Percentiles rank a stretch among this genome's conserved stretches.
Evolutionary conservation across 2,329 filamentous ascomycete species (phyloP).

Genomic region (Penicillium sp.): DNA sequence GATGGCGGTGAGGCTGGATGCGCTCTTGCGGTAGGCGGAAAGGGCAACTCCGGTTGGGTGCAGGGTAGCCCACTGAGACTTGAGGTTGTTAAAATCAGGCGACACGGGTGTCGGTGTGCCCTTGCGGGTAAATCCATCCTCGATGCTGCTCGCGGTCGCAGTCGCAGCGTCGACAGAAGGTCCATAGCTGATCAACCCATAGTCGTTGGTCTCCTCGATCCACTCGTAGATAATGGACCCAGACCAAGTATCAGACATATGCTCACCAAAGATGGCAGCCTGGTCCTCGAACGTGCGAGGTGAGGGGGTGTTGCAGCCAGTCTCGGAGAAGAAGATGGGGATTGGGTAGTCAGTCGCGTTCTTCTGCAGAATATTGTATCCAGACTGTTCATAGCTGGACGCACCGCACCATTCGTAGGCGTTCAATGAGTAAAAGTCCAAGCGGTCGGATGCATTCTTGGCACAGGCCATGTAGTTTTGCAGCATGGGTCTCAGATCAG

Average conservation of each 20-base stretch:
- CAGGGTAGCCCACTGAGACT: conserved; percentile 71
- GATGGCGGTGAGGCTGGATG: conserved; percentile 56
- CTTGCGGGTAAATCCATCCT: conserved; percentile 66
- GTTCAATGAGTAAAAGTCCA: conserved; percentile 85
- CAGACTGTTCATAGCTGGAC: conserved; percentile 58
- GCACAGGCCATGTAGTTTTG: conserved; percentile 78
- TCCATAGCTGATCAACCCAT: conserved; percentile 77
- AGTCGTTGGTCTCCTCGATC: conserved; percentile 80
- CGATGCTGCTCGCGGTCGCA: conserved; percentile 54
- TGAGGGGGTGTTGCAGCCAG: conserved; percentile 66
- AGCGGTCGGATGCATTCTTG: conserved; percentile 60
- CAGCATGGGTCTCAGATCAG: conserved; percentile 63
- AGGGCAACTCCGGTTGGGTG: conserved; percentile 66
- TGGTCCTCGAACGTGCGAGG: conserved; percentile 59
- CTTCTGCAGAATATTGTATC: conserved; percentile 66
- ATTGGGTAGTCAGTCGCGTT: conserved; percentile 70
- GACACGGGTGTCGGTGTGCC: conserved; percentile 70
- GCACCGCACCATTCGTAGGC: conserved; percentile 76
- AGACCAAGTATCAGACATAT: conserved; percentile 70
- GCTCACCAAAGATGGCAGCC: conserved; percentile 67
- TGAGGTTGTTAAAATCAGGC: conserved; percentile 77
- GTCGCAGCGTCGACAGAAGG: conserved; percentile 54
- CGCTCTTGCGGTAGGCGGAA: conserved; percentile 64
- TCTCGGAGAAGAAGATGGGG: conserved; percentile 89
- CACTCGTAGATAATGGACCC: conserved; percentile 86